These are phyloP conservation scores for Oryza coarctata DNA, from an alignment of 176 grass and related monocot species.

Conservation along the genomic window DNA sequence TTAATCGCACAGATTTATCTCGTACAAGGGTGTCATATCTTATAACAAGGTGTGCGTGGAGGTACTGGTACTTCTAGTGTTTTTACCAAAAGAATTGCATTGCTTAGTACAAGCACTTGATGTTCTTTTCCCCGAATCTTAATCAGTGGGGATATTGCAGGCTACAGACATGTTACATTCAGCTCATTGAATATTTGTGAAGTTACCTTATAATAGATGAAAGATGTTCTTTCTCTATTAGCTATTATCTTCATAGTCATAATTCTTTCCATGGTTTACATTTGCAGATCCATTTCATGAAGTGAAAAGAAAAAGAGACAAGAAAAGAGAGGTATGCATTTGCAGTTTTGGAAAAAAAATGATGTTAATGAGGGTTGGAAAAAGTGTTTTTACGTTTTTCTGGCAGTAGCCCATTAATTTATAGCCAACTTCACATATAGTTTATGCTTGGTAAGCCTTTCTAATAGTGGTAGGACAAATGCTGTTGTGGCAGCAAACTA, in stretches of 20 bases:
- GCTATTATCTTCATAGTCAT: slow-evolving; percentile 4
- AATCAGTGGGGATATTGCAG: neutral
- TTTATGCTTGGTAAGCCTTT: neutral
- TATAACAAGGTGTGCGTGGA: neutral
- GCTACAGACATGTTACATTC: neutral
- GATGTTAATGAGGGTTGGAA: neutral
- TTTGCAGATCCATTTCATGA: slow-evolving; percentile 89
- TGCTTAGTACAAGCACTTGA: neutral
- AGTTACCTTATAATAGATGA: neutral
- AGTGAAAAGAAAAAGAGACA: slow-evolving; percentile 87
- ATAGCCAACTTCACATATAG: neutral
- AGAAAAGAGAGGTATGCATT: slow-evolving; percentile 81
- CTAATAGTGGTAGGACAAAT: neutral
- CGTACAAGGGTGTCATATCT: neutral
- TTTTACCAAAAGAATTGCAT: neutral
- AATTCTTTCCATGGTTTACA: slow-evolving; percentile 35
- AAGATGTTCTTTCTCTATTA: neutral
- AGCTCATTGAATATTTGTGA: neutral
- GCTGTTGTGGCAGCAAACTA: neutral
- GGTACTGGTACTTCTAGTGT: neutral
- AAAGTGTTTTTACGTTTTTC: neutral
- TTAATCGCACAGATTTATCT: neutral
- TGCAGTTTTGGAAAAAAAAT: neutral
- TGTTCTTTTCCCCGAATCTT: neutral
- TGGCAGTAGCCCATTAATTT: neutral